Evolutionary conservation across 2,329 filamentous ascomycete genomes (phyloP).

Genomic region (Beauveria asiatica): DNA sequence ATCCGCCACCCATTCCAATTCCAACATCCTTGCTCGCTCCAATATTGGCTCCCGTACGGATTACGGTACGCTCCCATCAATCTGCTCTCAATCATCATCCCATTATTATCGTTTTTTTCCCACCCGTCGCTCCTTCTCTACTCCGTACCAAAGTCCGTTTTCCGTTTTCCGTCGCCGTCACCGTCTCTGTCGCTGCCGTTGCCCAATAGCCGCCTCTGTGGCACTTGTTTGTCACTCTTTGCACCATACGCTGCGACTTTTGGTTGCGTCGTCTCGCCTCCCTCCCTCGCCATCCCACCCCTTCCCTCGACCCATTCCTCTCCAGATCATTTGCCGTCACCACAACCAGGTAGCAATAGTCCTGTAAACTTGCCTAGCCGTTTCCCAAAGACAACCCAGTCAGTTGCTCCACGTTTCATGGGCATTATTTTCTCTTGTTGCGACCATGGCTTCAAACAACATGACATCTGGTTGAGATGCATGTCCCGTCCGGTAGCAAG

Average conservation of each 20-base stretch:
- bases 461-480: too few relatives aligned
- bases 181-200: background rate
- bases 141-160: background rate
- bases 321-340: background rate
- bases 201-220: background rate
- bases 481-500: too few relatives aligned
- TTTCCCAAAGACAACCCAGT: background rate
- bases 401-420: background rate
- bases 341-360: background rate
- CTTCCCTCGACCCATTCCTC: background rate
- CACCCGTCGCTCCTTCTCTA: background rate
- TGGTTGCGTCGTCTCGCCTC: background rate
- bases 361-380: background rate
- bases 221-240: background rate
- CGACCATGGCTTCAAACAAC: background rate
- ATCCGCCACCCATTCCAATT: background rate
- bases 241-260: background rate
- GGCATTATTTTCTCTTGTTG: background rate
- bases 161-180: background rate
- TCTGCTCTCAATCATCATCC: background rate
- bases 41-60: constrained; percentile 2
- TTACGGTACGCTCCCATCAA: background rate
- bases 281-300: background rate
- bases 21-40: background rate
- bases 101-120: background rate